Evolutionary conservation across 257 asterid species (phyloP), one percentile per base, ranked within the genome.

Genomic region (Solanum gracilifrons): DNA sequence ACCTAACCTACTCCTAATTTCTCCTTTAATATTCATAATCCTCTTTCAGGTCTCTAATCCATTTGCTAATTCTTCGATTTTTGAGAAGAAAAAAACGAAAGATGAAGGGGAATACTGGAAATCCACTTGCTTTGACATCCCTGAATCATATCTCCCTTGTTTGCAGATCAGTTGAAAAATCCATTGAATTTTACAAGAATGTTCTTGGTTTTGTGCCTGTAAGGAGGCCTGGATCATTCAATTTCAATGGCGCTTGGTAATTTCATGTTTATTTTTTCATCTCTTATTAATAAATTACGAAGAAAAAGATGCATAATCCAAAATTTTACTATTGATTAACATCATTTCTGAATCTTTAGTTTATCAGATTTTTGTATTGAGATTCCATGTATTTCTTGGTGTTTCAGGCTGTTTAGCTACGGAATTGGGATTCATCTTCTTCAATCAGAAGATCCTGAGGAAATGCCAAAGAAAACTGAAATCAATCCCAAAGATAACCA

Each of bases 401-500:
- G 5, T 77, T 46, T 75, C 92, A 95, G 99, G 99, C 87, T 97
- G 87, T 97, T 96, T 88, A 94, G 99, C 66, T 96, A 97, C 77
- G 99, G 99, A 83, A 93, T 97, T 71, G 99, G 99, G 64, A 93
- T 97, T 73, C 99, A 97, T 91, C 89, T 97, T 1, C 91, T 97
- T 90, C 99, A 93, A 87, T 94, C 98, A 0, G 99, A 97, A 5
- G 92, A 93, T 85, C 98, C 98, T 8, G 93, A 92, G 7, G 90
- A 85, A 6, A 87, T 96, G 95, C 92, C 93, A 0, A 92, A 91
- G 97, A 96, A 95, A 89, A 91, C 93, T 9, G 94, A 87, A 73
- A 96, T 97, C 80, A 96, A 97, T 89, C 99, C 99, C 76, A 97
- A 95, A 89, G 99, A 96, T 73, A 96, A 93, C 87, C 99, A 97